Evolutionary conservation across 2,329 filamentous ascomycete species (phyloP), one percentile per base, ranked within the genome.

Genomic region (Trichoderma sp.): DNA sequence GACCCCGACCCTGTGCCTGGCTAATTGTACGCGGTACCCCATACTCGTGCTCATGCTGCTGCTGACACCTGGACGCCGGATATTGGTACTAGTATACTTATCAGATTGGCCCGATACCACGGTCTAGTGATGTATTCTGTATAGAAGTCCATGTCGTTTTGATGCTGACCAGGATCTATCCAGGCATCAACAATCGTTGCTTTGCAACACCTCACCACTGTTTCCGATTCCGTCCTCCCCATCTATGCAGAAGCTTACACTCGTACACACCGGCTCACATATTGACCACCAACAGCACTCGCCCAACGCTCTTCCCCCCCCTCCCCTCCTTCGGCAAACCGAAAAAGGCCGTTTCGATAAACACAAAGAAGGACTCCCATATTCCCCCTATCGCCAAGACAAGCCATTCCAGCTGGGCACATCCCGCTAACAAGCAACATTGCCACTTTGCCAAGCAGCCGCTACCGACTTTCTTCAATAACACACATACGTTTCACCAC

Each of bases 371-470:
- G 10, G 19, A n/a, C 48, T 39, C 48, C 48, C 25, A 53, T 15
- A 22, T 53, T 42, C 34, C 60, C 50, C 60, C 50, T 64, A 32
- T 54, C 34, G 60, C 50, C 60, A 64, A 64, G 60, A 64, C 34
- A 34, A 22, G 13, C 48, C 22, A 60, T 48, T 48, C 35, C 17
- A 37, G 37, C 56, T 58, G 35, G 56, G 35, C 56, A 50, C 15
- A 64, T 29, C 48, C 60, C 50, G 27, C 19, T 2, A 17, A n/a
- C 48, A 27, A 35, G 42, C 15, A 35, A 19, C 34, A 54, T 53
- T 39, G 37, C 50, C 48, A 64, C 25, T 32, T 54, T 64, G 60
- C 60, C 60, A 64, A 64, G 60, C 37, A 53, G 50, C 60, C 60
- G 45, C 32, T 37, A 63, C 48, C 25, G n/a, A 39, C n/a, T 32